These are phyloP conservation scores for Leccinum incarnatum DNA, from an alignment of 768 basidiomycete genomes.

Conservation along the genomic window DNA sequence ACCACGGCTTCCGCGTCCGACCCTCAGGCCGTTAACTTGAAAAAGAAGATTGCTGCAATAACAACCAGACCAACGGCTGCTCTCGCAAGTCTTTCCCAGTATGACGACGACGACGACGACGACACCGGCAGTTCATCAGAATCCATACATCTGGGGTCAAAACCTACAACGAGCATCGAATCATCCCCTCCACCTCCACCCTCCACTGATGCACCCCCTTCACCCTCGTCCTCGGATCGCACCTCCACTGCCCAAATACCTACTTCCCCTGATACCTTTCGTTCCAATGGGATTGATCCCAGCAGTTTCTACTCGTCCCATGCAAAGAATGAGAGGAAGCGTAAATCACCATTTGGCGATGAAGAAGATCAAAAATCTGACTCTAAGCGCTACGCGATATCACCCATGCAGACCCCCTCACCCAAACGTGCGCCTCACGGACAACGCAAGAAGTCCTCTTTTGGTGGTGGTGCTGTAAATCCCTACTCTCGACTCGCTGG, in stretches of 20 bases:
- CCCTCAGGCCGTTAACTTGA: conserved; percentile 51
- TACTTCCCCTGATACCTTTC: conserved; percentile 18
- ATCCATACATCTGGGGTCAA: conserved; percentile 15
- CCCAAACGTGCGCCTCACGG: conserved; percentile 20
- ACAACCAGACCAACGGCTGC: conserved; percentile 32
- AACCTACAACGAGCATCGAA: conserved; percentile 19
- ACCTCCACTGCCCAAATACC: conserved; percentile 19
- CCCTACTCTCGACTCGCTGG: conserved; percentile 37
- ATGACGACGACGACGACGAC: conserved; percentile 37
- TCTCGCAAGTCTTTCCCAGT: conserved; percentile 39
- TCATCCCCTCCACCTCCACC: conserved; percentile 33
- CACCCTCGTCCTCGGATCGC: conserved; percentile 31
- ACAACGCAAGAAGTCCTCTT: conserved; percentile 29
- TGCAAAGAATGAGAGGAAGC: conserved; percentile 34
- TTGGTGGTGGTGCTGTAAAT: conserved; percentile 31
- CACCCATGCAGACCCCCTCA: conserved; percentile 24
- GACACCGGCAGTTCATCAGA: conserved; percentile 28
- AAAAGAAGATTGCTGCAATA: conserved; percentile 51
- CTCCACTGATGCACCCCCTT: conserved; percentile 33
- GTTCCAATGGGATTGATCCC: conserved; percentile 31
- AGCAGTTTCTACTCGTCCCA: conserved; percentile 38
- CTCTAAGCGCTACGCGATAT: conserved; percentile 17
- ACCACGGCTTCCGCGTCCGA: conserved; percentile 30
- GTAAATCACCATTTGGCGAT: conserved; percentile 38
- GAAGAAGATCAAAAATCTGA: conserved; percentile 26